A percentile compares a stretch with the other conserved stretches of the same genome.
Conservation (phyloP, 306 rosid species). For the Hippophae tibetana region DNA sequence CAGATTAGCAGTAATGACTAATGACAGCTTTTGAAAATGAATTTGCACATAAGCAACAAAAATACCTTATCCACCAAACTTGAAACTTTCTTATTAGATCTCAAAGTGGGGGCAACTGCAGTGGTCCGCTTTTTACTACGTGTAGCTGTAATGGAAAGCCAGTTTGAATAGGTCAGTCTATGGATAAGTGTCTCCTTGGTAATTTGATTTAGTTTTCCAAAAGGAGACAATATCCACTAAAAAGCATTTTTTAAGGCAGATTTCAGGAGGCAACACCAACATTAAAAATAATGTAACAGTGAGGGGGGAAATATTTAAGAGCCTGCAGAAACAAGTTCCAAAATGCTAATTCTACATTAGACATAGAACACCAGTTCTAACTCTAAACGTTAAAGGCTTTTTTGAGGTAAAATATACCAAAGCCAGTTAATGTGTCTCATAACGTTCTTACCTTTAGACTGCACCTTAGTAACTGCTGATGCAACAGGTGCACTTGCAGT, state of each 20-base stretch:
- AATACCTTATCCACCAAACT: slow-evolving; percentile 83
- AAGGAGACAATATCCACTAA: too few species aligned
- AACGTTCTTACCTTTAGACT: slow-evolving; percentile 55
- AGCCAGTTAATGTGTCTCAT: background rate
- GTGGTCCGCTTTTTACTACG: slow-evolving; percentile 59
- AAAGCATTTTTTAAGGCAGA: too few species aligned
- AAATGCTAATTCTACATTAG: too few species aligned
- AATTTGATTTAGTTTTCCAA: too few species aligned
- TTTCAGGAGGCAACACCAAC: too few species aligned
- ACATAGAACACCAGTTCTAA: too few species aligned
- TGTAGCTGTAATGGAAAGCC: slow-evolving; percentile 24
- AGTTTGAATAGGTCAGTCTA: too few species aligned
- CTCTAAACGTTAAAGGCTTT: background rate
- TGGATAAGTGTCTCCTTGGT: too few species aligned
- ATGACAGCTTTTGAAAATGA: background rate
- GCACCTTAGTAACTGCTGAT: slow-evolving; percentile 51
- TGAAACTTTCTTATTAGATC: slow-evolving; percentile 89
- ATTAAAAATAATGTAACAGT: too few species aligned
- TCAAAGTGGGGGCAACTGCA: slow-evolving; percentile 71
- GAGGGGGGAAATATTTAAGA: too few species aligned
- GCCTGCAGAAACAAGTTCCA: too few species aligned
- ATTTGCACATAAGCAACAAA: background rate
- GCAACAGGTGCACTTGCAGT: slow-evolving; percentile 25
- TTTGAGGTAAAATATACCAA: slow-evolving; percentile 8
- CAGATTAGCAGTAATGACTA: too few species aligned